Percentiles rank a stretch among this genome's conserved stretches.
These are phyloP conservation scores for Camelina neglecta DNA, from an alignment of 345 rosid genomes.

Conservation along the genomic window DNA sequence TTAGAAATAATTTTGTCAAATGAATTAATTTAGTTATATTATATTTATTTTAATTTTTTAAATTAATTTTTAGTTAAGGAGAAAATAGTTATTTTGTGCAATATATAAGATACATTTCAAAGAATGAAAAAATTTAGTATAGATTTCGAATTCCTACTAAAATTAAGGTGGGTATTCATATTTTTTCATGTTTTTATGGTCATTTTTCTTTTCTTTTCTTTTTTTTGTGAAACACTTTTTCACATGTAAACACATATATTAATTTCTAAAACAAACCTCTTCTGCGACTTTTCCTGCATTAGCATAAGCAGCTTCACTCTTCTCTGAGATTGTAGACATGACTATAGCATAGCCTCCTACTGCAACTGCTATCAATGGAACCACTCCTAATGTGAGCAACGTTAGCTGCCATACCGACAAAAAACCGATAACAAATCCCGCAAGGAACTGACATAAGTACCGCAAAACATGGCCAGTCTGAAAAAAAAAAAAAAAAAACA, in stretches of 20 bases:
- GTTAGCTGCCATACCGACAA: conserved; percentile 81
- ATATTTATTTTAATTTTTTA: too few species aligned
- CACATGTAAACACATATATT: neutral
- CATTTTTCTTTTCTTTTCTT: neutral
- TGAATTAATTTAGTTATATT: too few species aligned
- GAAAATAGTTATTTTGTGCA: too few species aligned
- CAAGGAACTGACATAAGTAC: conserved; percentile 66
- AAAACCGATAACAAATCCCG: conserved; percentile 74
- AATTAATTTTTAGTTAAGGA: too few species aligned
- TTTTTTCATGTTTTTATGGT: too few species aligned
- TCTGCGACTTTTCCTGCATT: conserved; percentile 84
- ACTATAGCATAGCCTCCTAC: conserved; percentile 73
- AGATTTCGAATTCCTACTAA: too few species aligned
- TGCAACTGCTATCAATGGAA: conserved; percentile 77
- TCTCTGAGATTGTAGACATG: conserved; percentile 75
- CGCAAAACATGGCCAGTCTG: conserved; percentile 84
- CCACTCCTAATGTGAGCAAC: conserved; percentile 82
- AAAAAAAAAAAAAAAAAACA: conserved; percentile 14
- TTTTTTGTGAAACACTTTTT: neutral
- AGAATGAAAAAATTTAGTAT: too few species aligned
- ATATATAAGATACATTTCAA: too few species aligned
- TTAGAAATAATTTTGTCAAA: too few species aligned
- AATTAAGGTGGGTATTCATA: too few species aligned
- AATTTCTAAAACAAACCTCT: conserved; percentile 55
- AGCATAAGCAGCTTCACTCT: conserved; percentile 83